phyloP scores from a whole-genome alignment of 176 grass and related monocot species.

The Zoysia japonica region DNA sequence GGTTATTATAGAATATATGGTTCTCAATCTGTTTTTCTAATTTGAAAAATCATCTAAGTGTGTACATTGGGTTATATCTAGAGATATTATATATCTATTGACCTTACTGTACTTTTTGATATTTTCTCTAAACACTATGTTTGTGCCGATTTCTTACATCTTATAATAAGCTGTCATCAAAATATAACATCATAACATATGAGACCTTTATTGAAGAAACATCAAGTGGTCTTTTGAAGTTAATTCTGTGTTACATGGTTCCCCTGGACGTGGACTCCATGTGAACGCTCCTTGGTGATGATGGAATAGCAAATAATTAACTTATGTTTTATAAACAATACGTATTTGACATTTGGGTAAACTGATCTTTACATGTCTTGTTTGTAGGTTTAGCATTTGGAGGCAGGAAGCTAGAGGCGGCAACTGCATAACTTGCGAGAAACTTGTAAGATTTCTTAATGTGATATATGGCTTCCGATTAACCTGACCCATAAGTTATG shows the following conservation, averaged over 20 bases:
- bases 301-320: too few relatives aligned
- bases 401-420: conserved; percentile 51
- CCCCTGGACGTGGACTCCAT: neutral
- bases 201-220: too few relatives aligned
- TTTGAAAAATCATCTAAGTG: conserved; percentile 10
- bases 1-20: neutral
- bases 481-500: neutral
- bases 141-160: neutral
- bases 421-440: conserved; percentile 65
- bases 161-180: neutral
- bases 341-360: neutral
- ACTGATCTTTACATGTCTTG: conserved; percentile 14
- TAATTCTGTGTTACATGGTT: neutral
- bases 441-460: conserved; percentile 42
- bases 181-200: neutral
- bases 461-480: neutral
- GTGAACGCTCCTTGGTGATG: neutral
- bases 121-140: neutral
- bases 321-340: neutral
- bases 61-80: neutral
- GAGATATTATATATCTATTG: neutral
- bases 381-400: conserved; percentile 51
- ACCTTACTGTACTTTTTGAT: neutral
- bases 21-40: neutral
- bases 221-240: neutral